phyloP scores from a whole-genome alignment of 257 asterid species.

The Gardenia jasminoides region DNA sequence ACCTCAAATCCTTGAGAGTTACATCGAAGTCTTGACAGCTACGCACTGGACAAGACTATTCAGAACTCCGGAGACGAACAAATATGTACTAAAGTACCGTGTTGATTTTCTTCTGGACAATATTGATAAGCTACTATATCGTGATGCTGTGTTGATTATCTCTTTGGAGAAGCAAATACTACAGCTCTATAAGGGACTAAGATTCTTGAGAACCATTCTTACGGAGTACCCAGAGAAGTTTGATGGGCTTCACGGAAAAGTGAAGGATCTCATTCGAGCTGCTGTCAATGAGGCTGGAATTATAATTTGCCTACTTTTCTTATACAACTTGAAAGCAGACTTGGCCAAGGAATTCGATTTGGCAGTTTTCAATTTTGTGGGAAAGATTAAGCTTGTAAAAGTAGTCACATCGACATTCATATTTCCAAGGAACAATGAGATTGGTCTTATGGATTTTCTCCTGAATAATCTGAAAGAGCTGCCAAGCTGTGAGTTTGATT shows the following conservation, averaged over 20 bases:
- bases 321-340: too few relatives aligned
- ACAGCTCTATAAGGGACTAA: background rate
- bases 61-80: background rate
- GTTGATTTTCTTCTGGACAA: background rate
- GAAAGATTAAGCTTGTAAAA: background rate
- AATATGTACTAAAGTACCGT: background rate
- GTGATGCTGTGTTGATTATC: too few relatives aligned
- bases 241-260: background rate
- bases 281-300: background rate
- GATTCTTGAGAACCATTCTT: background rate
- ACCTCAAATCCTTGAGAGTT: background rate
- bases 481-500: background rate
- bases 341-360: background rate
- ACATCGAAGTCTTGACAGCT: background rate
- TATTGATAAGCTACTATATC: background rate
- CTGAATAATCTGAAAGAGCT: background rate
- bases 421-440: background rate
- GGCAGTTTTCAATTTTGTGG: background rate
- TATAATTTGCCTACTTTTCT: background rate
- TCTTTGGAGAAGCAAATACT: background rate
- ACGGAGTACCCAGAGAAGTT: background rate
- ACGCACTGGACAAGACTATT: background rate
- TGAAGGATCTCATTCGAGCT: background rate
- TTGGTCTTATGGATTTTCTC: constrained; percentile 6
- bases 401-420: background rate